phyloP scores from a whole-genome alignment of 139 green algal species.

The Chlorella ohadii region DNA sequence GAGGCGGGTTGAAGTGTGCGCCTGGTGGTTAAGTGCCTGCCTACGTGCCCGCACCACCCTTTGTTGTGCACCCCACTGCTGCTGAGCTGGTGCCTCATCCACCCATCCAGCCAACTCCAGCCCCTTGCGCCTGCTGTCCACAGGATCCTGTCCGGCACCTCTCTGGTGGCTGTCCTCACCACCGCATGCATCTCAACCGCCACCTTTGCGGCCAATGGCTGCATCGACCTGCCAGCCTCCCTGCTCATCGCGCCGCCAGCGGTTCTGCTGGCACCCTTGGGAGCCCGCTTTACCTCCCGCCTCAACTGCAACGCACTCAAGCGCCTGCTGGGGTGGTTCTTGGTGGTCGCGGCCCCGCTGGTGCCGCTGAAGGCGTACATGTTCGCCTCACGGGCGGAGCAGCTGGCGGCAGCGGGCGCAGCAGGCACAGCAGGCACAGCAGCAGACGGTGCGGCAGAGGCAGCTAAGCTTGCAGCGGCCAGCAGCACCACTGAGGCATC shows the following conservation, averaged over 20 bases:
- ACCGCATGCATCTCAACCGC: conserved; percentile 60
- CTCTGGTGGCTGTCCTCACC: conserved; percentile 70
- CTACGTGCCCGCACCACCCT: too few species aligned
- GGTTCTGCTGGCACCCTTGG: conserved; percentile 60
- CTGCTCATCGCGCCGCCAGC: conserved; percentile 56
- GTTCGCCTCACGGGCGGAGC: neutral
- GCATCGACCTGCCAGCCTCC: conserved; percentile 62
- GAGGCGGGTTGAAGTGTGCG: too few species aligned
- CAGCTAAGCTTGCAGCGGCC: neutral
- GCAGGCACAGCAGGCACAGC: neutral
- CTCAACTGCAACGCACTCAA: conserved; percentile 57
- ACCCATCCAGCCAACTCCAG: too few species aligned
- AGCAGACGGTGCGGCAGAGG: neutral
- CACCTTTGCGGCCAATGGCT: conserved; percentile 52
- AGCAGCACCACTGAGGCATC: neutral
- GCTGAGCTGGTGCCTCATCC: too few species aligned
- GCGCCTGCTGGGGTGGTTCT: conserved; percentile 61
- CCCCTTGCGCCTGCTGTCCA: too few species aligned
- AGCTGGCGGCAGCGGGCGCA: neutral
- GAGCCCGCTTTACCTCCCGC: conserved; percentile 55
- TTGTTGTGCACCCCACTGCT: too few species aligned
- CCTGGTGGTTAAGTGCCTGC: too few species aligned
- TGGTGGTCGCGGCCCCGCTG: conserved; percentile 67
- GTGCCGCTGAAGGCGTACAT: conserved; percentile 63
- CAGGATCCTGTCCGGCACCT: conserved; percentile 66